Base-by-base conservation (phyloP, 2,329 filamentous ascomycete genomes). In the Botrytis galanthina region DNA sequence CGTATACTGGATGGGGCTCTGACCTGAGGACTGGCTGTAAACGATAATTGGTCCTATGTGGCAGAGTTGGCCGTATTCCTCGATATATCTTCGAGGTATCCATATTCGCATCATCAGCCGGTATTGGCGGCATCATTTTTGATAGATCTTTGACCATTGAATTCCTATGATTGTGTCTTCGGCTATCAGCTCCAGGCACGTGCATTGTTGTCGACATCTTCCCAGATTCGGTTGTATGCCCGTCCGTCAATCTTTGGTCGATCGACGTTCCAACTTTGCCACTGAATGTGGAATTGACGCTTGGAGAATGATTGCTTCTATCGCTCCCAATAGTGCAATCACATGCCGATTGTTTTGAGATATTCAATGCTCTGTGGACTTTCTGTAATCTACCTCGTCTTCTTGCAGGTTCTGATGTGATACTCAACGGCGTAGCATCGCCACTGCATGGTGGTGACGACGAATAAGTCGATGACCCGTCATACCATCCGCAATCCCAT, bases 1-100 rank as follows among this genome's bases (percentile, higher is more conserved):
- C 74, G 48, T 78, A 80, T 6, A 80, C 76, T 29, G 76, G 77
- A 70, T 80, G 79, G 20, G 77, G 77, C 37, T 80, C 79, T 1
- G 78, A 80, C 10, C 75, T 75, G 39, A 80, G 74, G 14, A 77
- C 73, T 35, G 78, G 73, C 18, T 79, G 75, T 22, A 80, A 57
- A 10, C 73, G 74, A 63, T 78, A 77, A 18, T 77, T 77, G 18
- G 75, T 70, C 29, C 18, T 61, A 18, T 54, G 29, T 61, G 39
- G 61, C 29, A 32, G 59, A 5, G 60, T 42, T 42, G 69, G 62
- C 14, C 61, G 60, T 20, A 73, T 12, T n/a, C 69, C 72, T 46
- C 69, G 48, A 57, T 73, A 73, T 39, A 22, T 54, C 16, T 67
- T 66, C 3, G 61, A 42, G 20, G 44, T 73, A 26, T 73, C 61